Base-by-base conservation (phyloP, 2,329 filamentous ascomycete species). In the Colletotrichum sp. region DNA sequence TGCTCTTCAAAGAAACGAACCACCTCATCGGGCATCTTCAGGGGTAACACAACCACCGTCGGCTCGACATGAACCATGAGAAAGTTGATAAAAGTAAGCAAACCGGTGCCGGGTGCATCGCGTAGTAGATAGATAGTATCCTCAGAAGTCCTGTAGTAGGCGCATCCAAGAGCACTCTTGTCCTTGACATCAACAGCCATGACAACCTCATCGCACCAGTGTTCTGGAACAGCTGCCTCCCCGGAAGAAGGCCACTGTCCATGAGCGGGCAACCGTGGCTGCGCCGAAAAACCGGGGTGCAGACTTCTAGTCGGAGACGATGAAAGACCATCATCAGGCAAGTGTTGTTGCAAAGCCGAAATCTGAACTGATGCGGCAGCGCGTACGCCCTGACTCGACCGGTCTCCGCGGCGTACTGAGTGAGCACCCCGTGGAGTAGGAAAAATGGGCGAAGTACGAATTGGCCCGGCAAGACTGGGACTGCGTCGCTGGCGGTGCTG, bases 181-280 rank as follows among this genome's bases (percentile, higher is more conserved):
- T 93, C 90, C 77, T 90, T 92, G 82, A 96, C 88, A 75, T 98
- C 93, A 28, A 98, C 87, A 1, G 95, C 95, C 92, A 98, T 95
- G 74, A 98, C 90, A 30, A 95, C 85, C 81, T 97, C 95, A 72
- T 75, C 64, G 39, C 9, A 32, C 26, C 15, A 55, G 15, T 55
- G n/a, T 39, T 32, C 28, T 22, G 16, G 13, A 10, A 39, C 16
- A 26, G 65, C 16, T 32, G 28, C 65, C 12, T 68, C 44, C 32
- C 13, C 9, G 13, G 28, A 57, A 15, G 18, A 30, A 26, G 10
- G 13, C 24, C 48, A 39, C 36, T 28, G 26, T 8, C 9, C 52
- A 24, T 26, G 24, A n/a, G 44, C 18, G 44, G 26, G 18, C 26
- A 16, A 26, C 24, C 15, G 22, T 64, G 60, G 30, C 30, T 28